These are phyloP conservation scores for Podaxis sp. DNA, from an alignment of 768 basidiomycete species.

Conservation along the genomic window DNA sequence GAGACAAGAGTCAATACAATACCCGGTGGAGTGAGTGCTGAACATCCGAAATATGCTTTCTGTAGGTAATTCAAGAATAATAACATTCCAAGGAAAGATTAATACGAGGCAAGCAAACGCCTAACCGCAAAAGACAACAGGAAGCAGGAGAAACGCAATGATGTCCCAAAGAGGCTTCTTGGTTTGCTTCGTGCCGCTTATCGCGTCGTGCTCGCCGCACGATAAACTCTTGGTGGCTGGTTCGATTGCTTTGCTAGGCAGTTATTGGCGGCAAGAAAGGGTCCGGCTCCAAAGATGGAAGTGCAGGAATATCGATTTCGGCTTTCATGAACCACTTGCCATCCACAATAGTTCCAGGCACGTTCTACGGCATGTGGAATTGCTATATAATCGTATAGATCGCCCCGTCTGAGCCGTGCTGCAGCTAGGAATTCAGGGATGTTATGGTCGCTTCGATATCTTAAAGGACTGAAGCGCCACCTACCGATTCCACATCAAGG, in stretches of 20 bases:
- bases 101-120: neutral
- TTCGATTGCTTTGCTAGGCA: slow-evolving; percentile 5
- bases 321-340: neutral
- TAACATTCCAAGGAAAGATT: neutral
- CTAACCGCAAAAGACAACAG: slow-evolving; percentile 1
- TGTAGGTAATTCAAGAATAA: neutral
- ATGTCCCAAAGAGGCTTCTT: neutral
- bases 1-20: neutral
- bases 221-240: neutral
- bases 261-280: neutral
- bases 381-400: neutral
- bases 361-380: neutral
- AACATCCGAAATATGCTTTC: neutral
- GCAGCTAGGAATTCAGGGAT: neutral
- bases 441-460: neutral
- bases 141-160: neutral
- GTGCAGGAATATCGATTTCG: neutral
- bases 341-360: neutral
- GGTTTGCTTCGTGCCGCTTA: neutral
- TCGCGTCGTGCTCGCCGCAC: neutral
- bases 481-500: neutral
- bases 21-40: neutral
- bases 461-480: neutral
- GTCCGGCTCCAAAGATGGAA: neutral
- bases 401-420: neutral